Conservation (phyloP, 2,329 filamentous ascomycete species). For the Aspergillus luchuensis region DNA sequence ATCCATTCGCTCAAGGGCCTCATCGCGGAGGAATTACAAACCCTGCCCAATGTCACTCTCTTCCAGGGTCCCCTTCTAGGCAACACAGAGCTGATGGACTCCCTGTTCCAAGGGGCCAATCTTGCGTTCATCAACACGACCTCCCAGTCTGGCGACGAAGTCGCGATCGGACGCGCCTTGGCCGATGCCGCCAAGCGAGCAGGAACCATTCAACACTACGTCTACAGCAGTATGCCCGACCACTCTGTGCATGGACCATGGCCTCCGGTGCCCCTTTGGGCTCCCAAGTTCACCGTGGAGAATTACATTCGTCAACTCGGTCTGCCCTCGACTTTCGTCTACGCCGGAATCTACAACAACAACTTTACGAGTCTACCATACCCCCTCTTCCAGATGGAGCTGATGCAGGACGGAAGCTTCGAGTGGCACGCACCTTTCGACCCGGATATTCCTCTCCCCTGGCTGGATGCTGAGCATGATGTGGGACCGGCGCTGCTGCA, state of each 20-base stretch:
- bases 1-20: slow-evolving; percentile 83
- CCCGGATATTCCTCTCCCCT: slow-evolving; percentile 83
- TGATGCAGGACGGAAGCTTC: slow-evolving; percentile 81
- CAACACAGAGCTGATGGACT: slow-evolving; percentile 70
- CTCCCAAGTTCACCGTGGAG: slow-evolving; percentile 88
- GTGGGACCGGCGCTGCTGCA: slow-evolving; percentile 89
- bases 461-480: slow-evolving; percentile 95
- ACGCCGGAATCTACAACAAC: slow-evolving; percentile 98
- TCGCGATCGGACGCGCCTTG: slow-evolving; percentile 81
- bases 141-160: slow-evolving; percentile 86
- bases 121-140: slow-evolving; percentile 98
- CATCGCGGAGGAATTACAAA: slow-evolving; percentile 81
- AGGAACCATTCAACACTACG: slow-evolving; percentile 77
- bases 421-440: slow-evolving; percentile 94
- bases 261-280: slow-evolving; percentile 87
- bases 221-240: slow-evolving; percentile 97
- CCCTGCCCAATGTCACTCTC: slow-evolving; percentile 77
- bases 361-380: slow-evolving; percentile 95
- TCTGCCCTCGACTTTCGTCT: slow-evolving; percentile 87
- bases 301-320: slow-evolving; percentile 83
- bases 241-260: slow-evolving; percentile 80
- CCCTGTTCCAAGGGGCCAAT: slow-evolving; percentile 80
- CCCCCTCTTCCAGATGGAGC: slow-evolving; percentile 92
- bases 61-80: slow-evolving; percentile 68
- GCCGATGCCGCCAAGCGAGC: slow-evolving; percentile 86